Evolutionary conservation across 345 rosid species (phyloP).

Genomic region (Nephelium lappaceum): DNA sequence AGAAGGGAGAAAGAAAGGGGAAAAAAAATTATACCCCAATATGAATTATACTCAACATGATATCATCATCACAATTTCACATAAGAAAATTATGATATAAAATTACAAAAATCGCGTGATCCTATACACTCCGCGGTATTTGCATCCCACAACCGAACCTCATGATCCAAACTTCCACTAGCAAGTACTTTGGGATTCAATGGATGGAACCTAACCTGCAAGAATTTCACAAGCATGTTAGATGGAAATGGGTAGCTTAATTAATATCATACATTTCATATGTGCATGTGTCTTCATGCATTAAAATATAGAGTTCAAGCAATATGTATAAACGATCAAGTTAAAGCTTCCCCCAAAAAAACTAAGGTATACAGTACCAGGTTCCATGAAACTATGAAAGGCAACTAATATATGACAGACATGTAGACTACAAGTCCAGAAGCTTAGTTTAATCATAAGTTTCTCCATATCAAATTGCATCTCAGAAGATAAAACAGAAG

Average conservation of each 20-base stretch:
- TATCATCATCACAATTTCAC: slow-evolving; percentile 13
- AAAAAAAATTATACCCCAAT: slow-evolving; percentile 12
- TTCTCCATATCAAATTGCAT: neutral
- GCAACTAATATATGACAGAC: neutral
- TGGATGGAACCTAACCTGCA: slow-evolving; percentile 81
- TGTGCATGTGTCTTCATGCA: neutral
- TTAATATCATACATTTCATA: neutral
- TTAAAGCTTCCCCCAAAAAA: neutral
- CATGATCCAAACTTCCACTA: slow-evolving; percentile 80
- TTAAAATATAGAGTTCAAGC: neutral
- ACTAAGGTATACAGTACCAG: neutral
- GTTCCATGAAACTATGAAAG: neutral
- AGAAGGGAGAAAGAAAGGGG: neutral
- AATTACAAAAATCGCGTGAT: slow-evolving; percentile 69
- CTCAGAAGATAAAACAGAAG: neutral
- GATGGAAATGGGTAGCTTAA: neutral
- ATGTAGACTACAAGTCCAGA: slow-evolving; percentile 1
- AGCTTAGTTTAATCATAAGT: neutral
- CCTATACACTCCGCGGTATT: slow-evolving; percentile 68
- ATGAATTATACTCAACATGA: neutral
- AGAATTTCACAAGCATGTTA: slow-evolving; percentile 10
- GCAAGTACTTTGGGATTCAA: slow-evolving; percentile 63
- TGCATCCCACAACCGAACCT: slow-evolving; percentile 82
- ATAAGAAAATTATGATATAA: slow-evolving; percentile 7
- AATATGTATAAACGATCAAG: neutral